phyloP scores from a whole-genome alignment of 2,329 filamentous ascomycete species.

The Hymenoscyphus fraxineus region DNA sequence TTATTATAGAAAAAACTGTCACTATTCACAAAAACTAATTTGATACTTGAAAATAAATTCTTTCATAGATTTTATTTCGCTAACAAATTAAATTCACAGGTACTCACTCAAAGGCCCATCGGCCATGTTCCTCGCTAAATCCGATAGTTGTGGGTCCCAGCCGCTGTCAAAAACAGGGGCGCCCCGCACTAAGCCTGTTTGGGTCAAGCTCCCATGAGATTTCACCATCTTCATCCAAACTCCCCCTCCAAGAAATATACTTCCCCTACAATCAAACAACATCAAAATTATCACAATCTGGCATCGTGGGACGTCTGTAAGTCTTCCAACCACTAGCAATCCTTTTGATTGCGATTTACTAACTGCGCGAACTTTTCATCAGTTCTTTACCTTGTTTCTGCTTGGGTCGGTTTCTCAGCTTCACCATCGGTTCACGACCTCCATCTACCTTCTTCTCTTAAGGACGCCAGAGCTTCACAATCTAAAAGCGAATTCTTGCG shows the following conservation, averaged over 20 bases:
- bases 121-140: neutral
- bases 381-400: neutral
- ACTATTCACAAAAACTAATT: neutral
- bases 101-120: neutral
- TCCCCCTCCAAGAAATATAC: neutral
- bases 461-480: neutral
- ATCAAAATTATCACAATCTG: neutral
- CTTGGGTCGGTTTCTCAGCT: neutral
- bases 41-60: neutral
- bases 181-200: neutral
- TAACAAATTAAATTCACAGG: neutral
- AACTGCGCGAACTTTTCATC: neutral
- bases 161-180: neutral
- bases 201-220: neutral
- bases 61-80: neutral
- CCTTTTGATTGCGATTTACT: neutral
- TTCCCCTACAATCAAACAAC: neutral
- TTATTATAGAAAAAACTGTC: neutral
- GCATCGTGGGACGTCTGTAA: neutral
- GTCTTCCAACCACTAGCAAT: neutral
- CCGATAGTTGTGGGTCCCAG: neutral
- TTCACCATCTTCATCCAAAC: conserved; percentile 2
- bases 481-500: neutral
- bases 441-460: neutral
- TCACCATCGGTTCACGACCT: neutral